Conservation (phyloP, 1,139 yeast genomes). For the Yamadazyma friedrichii region DNA sequence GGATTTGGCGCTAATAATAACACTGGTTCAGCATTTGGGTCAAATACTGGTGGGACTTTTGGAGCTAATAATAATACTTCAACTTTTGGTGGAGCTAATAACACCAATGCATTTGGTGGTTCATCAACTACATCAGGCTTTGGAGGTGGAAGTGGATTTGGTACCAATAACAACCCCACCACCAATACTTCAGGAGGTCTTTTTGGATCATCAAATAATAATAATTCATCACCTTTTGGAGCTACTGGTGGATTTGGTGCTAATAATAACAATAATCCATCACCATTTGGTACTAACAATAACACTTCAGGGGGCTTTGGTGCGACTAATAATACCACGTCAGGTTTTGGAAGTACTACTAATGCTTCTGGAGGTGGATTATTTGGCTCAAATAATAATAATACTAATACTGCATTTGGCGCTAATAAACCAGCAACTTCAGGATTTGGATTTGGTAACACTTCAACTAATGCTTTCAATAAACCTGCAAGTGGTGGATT, state of each 20-base stretch:
- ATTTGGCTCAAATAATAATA: constrained; percentile 21
- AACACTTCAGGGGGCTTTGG: constrained; percentile 20
- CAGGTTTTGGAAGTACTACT: constrained; percentile 19
- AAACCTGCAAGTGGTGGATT: constrained; percentile 22
- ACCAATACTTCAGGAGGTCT: constrained; percentile 21
- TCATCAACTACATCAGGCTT: constrained; percentile 15
- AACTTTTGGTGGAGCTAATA: constrained; percentile 25
- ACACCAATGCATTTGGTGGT: constrained; percentile 5
- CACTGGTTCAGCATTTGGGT: constrained; percentile 17
- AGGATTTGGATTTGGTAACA: constrained; percentile 19
- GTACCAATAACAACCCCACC: constrained; percentile 9
- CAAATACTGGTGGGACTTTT: constrained; percentile 10
- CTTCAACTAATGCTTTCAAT: constrained; percentile 18
- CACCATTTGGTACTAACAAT: constrained; percentile 24
- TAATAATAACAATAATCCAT: constrained; percentile 8
- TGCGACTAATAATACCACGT: constrained; percentile 18
- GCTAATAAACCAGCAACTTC: constrained; percentile 19
- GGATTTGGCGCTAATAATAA: constrained; percentile 19
- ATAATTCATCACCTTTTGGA: constrained; percentile 19
- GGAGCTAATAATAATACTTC: constrained; percentile 15
- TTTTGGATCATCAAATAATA: constrained; percentile 21
- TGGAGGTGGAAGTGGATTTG: constrained; percentile 34
- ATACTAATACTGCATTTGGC: constrained; percentile 19
- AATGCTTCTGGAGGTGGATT: constrained; percentile 17
- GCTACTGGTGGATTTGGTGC: constrained; percentile 8